Percentiles rank a stretch among this genome's conserved stretches.
These are phyloP conservation scores for Entomortierella chlamydospora DNA, from an alignment of 192 early-diverging fungal species.

Conservation along the genomic window DNA sequence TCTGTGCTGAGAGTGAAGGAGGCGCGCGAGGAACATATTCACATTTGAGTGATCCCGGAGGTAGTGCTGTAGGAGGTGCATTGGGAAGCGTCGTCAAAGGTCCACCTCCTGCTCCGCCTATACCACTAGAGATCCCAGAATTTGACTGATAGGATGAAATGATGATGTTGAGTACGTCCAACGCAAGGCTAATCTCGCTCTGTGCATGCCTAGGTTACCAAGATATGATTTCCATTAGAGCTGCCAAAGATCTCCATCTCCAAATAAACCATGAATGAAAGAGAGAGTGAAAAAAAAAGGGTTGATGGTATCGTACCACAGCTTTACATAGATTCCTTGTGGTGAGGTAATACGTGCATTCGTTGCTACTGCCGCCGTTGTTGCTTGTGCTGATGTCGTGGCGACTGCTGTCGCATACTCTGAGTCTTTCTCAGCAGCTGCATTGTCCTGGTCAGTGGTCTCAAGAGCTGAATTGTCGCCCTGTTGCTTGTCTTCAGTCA, in stretches of 20 bases:
- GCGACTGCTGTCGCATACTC: not conserved
- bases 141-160: constrained; percentile 38
- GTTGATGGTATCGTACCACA: constrained; percentile 28
- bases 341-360: constrained; percentile 23
- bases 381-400: not conserved
- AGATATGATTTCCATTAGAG: not conserved
- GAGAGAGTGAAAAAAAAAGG: not conserved
- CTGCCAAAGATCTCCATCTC: too few species aligned
- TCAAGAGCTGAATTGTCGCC: not conserved
- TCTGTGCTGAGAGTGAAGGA: constrained; percentile 3
- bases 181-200: constrained; percentile 43
- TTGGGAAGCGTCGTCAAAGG: constrained; percentile 3
- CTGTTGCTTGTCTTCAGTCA: not conserved
- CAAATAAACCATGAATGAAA: not conserved
- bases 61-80: constrained; percentile 12
- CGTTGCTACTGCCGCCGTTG: not conserved
- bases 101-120: not conserved
- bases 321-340: constrained; percentile 40
- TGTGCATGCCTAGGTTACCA: constrained; percentile 41
- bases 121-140: not conserved
- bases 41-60: constrained; percentile 46
- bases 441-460: not conserved
- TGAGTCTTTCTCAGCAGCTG: not conserved
- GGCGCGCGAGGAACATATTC: constrained; percentile 23
- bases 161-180: constrained; percentile 50